These are phyloP conservation scores for Pestalotiopsis sp. DNA, from an alignment of 2,329 filamentous ascomycete genomes.

Conservation along the genomic window DNA sequence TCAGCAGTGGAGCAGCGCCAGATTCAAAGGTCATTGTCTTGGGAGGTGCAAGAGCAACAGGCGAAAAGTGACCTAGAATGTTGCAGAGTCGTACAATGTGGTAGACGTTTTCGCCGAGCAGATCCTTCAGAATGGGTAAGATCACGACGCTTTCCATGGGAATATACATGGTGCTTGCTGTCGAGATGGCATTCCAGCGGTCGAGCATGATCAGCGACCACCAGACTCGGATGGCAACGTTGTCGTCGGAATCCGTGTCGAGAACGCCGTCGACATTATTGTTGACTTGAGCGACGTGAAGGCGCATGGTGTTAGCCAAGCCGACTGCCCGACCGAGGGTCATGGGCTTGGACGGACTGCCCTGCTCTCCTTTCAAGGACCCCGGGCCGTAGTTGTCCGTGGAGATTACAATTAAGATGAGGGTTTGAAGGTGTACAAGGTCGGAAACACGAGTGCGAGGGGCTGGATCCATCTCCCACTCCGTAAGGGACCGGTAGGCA, in stretches of 20 bases:
- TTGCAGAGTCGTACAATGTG: conserved; percentile 65
- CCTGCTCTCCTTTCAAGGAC: conserved; percentile 41
- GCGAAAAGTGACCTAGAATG: conserved; percentile 58
- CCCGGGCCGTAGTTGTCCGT: conserved; percentile 58
- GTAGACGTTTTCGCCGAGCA: conserved; percentile 67
- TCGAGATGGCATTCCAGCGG: conserved; percentile 73
- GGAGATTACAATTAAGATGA: conserved; percentile 68
- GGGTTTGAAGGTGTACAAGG: conserved; percentile 66
- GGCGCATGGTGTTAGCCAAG: conserved; percentile 65
- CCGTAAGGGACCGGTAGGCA: conserved; percentile 50
- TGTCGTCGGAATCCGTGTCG: conserved; percentile 63
- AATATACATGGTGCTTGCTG: conserved; percentile 64
- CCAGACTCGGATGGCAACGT: conserved; percentile 68
- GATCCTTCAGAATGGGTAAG: conserved; percentile 57
- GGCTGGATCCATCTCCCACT: conserved; percentile 51
- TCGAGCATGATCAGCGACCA: conserved; percentile 74
- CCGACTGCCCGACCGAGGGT: conserved; percentile 69
- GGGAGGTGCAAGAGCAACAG: conserved; percentile 45
- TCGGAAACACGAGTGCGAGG: conserved; percentile 43
- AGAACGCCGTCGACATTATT: conserved; percentile 42
- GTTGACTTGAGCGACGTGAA: conserved; percentile 50
- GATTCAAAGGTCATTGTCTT: conserved; percentile 44
- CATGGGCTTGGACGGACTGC: conserved; percentile 52
- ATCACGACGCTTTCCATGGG: conserved; percentile 64
- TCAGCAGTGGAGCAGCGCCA: conserved; percentile 45